Conservation (phyloP, 176 grass and related monocot species). For the Calamus simplicifolius region DNA sequence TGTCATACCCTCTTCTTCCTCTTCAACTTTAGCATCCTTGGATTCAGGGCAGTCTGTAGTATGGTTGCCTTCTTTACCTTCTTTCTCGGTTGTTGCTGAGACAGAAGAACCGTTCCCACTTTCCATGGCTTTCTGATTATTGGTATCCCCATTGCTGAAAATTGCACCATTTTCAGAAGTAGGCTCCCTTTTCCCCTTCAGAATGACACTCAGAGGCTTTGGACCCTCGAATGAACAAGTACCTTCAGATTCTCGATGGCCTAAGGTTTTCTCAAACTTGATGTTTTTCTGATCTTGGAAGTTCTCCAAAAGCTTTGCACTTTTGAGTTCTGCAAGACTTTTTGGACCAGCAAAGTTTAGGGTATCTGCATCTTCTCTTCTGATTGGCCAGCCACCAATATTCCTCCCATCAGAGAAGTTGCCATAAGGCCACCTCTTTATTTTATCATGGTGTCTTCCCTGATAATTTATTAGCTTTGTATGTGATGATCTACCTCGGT, state of each 20-base stretch:
- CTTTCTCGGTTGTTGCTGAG: conserved; percentile 7
- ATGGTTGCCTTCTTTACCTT: conserved; percentile 12
- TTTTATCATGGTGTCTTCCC: conserved; percentile 42
- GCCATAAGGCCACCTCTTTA: conserved; percentile 31
- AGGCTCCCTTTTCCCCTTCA: conserved; percentile 46
- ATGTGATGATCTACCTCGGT: conserved; percentile 33
- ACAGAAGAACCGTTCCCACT: too few relatives aligned
- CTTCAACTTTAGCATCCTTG: conserved; percentile 3
- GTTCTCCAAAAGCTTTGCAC: background rate
- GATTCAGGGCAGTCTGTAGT: background rate
- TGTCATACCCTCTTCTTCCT: conserved; percentile 18
- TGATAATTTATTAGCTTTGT: conserved; percentile 22
- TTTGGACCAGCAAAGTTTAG: conserved; percentile 3
- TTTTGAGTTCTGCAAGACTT: conserved; percentile 9
- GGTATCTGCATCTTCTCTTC: background rate
- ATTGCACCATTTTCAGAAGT: conserved; percentile 3
- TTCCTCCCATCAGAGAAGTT: conserved; percentile 9
- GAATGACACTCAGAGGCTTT: conserved; percentile 39
- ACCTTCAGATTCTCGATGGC: conserved; percentile 11
- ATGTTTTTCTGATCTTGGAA: conserved; percentile 15
- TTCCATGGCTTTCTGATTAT: background rate
- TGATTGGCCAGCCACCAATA: background rate
- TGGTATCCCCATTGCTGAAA: background rate
- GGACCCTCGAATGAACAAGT: conserved; percentile 39
- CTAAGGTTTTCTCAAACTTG: background rate